Conservation (phyloP, 169 alveolate species). For the Perkinsus olseni region DNA sequence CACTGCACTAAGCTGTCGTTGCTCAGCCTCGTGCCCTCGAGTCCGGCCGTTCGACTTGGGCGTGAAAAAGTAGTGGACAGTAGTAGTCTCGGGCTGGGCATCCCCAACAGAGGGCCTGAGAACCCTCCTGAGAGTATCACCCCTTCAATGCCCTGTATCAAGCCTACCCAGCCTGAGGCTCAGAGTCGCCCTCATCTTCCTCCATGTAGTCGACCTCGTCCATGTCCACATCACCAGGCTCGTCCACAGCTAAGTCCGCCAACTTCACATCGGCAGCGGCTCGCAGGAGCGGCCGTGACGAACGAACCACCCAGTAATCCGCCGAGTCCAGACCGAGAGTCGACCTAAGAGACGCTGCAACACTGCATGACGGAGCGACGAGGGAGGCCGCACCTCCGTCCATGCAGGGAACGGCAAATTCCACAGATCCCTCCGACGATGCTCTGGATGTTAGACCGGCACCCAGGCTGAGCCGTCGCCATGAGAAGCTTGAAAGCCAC, state of each 20-base stretch:
- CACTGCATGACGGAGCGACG: neutral
- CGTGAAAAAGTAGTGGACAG: neutral
- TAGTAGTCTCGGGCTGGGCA: neutral
- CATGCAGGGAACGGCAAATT: neutral
- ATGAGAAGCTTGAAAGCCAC: neutral
- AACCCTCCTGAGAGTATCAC: too few species aligned
- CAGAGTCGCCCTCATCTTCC: neutral
- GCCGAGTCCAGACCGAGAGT: neutral
- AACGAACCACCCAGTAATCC: neutral
- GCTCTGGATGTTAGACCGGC: neutral
- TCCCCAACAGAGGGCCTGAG: neutral
- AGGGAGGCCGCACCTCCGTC: neutral
- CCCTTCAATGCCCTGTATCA: neutral
- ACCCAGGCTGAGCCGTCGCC: neutral
- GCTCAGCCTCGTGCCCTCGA: neutral
- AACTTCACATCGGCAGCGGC: neutral
- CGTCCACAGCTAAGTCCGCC: neutral
- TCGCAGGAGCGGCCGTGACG: neutral
- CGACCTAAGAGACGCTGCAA: neutral
- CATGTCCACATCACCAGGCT: neutral
- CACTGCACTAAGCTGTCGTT: neutral
- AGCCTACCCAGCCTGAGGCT: neutral
- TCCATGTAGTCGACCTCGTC: neutral
- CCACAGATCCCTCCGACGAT: neutral
- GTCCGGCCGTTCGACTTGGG: neutral